Conservation (phyloP, 306 rosid species). For the Neltuma alba region DNA sequence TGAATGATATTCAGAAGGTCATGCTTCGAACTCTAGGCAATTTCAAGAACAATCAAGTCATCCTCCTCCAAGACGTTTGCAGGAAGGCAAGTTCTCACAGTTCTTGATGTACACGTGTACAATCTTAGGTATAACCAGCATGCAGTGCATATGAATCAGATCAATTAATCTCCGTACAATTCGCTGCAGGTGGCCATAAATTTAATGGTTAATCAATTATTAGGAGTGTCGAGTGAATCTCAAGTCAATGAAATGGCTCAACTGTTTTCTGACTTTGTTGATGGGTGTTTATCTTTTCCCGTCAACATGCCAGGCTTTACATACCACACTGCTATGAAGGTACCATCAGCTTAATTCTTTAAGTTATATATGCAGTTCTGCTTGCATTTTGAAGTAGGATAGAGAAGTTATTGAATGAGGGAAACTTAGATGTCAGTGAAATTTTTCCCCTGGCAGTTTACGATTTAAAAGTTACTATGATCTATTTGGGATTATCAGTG, state of each 20-base stretch:
- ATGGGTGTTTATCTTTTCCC: conserved; percentile 88
- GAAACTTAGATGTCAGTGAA: not conserved
- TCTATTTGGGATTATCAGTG: not conserved
- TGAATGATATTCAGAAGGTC: conserved; percentile 75
- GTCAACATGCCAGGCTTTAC: conserved; percentile 65
- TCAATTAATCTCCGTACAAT: not conserved
- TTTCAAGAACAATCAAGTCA: conserved; percentile 59
- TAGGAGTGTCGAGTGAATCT: conserved; percentile 75
- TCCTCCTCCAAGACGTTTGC: conserved; percentile 83
- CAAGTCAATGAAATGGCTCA: conserved; percentile 79
- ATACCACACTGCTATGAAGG: conserved; percentile 93
- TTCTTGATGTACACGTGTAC: not conserved
- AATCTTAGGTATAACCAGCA: not conserved
- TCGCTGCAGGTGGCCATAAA: conserved; percentile 76
- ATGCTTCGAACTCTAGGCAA: conserved; percentile 63
- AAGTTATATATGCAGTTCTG: not conserved
- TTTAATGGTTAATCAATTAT: conserved; percentile 83
- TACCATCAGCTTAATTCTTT: conserved; percentile 19
- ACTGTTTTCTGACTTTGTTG: conserved; percentile 87
- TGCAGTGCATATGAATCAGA: not conserved
- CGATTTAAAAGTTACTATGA: not conserved
- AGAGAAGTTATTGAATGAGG: not conserved
- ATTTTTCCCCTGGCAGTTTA: not conserved
- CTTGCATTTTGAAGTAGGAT: not conserved
- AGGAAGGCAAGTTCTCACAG: conserved; percentile 62